Evolutionary conservation across 257 asterid species (phyloP).

Genomic region (Rehmannia glutinosa): DNA sequence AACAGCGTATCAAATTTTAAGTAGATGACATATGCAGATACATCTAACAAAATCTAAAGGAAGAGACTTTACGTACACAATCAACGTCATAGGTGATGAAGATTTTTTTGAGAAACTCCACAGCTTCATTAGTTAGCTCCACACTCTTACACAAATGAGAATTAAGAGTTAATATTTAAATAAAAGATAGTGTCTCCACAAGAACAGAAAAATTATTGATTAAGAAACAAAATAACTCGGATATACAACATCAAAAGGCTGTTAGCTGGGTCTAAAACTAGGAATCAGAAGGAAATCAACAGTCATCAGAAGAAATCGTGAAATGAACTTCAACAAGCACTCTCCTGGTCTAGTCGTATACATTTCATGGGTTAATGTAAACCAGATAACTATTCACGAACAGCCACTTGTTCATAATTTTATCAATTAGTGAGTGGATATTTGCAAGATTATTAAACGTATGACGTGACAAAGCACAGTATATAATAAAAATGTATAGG

Average conservation of each 20-base stretch:
- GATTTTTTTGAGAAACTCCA: slow-evolving; percentile 70
- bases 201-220: background rate
- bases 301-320: background rate
- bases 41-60: background rate
- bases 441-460: background rate
- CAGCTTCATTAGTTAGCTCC: slow-evolving; percentile 86
- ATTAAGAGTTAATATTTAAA: slow-evolving; percentile 15
- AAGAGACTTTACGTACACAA: slow-evolving; percentile 50
- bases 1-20: background rate
- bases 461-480: background rate
- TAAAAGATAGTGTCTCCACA: background rate
- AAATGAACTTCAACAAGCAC: background rate
- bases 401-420: background rate
- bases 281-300: slow-evolving; percentile 1
- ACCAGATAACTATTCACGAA: background rate
- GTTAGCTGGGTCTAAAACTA: background rate
- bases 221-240: background rate
- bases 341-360: background rate
- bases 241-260: background rate
- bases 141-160: slow-evolving; percentile 62
- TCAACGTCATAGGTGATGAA: slow-evolving; percentile 78
- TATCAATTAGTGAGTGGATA: background rate
- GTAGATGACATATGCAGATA: slow-evolving; percentile 7
- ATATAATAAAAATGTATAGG: background rate
- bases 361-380: too few relatives aligned